Conservation (phyloP, 768 basidiomycete species). For the Kwoniella sp. region DNA sequence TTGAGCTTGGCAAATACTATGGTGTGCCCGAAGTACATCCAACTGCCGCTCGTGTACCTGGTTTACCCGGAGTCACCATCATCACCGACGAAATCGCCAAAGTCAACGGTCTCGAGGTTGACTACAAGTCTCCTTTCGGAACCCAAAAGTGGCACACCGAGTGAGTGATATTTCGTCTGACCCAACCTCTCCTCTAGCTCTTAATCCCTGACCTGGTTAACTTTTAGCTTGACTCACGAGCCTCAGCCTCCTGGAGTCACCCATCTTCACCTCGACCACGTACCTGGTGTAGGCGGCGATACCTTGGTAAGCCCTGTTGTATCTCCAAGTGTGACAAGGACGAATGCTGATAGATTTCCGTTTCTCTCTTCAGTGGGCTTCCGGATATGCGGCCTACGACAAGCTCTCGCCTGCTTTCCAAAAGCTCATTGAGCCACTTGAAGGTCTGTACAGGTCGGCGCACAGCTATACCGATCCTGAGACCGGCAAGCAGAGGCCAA, state of each 20-base stretch:
- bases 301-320: not conserved
- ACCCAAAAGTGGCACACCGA: conserved; percentile 38
- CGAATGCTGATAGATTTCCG: too few species aligned
- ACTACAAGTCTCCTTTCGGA: conserved; percentile 66
- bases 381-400: conserved; percentile 34
- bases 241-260: conserved; percentile 25
- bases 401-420: conserved; percentile 42
- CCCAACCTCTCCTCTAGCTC: not conserved
- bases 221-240: conserved; percentile 21
- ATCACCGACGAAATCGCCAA: conserved; percentile 19
- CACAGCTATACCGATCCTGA: conserved; percentile 34
- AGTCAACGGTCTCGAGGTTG: conserved; percentile 59
- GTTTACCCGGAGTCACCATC: conserved; percentile 38
- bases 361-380: conserved; percentile 29
- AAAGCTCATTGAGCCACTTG: conserved; percentile 35
- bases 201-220: not conserved
- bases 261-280: conserved; percentile 26
- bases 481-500: conserved; percentile 22
- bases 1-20: conserved; percentile 71
- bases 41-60: conserved; percentile 54
- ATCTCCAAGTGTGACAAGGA: too few species aligned
- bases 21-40: conserved; percentile 78
- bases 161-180: not conserved
- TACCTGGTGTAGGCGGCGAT: conserved; percentile 22
- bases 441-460: conserved; percentile 34